A percentile compares a stretch with the other conserved stretches of the same genome.
Conservation (phyloP, 2,329 filamentous ascomycete species). For the Xylaria sp. region DNA sequence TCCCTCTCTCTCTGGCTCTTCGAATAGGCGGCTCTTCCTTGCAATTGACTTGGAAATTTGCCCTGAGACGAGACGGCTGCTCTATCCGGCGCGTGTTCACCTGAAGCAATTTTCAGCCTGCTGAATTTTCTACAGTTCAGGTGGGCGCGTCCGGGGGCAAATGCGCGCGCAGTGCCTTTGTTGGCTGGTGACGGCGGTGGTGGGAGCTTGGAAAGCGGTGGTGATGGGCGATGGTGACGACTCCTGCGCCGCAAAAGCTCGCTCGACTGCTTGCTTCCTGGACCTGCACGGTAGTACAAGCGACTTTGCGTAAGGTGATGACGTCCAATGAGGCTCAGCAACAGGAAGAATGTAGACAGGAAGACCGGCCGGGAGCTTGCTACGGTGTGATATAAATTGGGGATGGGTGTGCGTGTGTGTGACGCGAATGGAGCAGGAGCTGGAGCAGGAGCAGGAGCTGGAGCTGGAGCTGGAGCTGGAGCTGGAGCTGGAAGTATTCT, state of each 20-base stretch:
- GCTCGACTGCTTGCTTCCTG: constrained; percentile 19
- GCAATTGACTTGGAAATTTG: constrained; percentile 16
- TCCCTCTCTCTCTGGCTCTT: neutral
- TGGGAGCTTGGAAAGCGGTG: constrained; percentile 19
- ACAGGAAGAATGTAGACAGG: constrained; percentile 1
- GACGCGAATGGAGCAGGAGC: neutral
- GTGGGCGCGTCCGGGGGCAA: constrained; percentile 14
- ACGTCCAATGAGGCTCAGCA: constrained; percentile 30
- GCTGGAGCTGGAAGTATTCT: constrained; percentile 1
- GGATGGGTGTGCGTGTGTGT: neutral
- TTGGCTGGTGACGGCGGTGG: constrained; percentile 6
- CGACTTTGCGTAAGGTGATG: constrained; percentile 21
- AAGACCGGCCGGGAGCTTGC: constrained; percentile 17
- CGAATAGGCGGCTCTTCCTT: constrained; percentile 2
- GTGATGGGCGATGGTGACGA: constrained; percentile 23
- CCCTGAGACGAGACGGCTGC: constrained; percentile 7
- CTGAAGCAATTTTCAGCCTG: constrained; percentile 5
- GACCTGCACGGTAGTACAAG: constrained; percentile 21
- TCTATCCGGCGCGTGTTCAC: constrained; percentile 7
- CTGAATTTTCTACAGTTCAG: constrained; percentile 5
- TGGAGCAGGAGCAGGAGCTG: too few species aligned
- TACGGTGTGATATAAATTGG: constrained; percentile 18
- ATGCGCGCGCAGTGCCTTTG: constrained; percentile 6
- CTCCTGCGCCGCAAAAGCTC: constrained; percentile 7
- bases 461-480: too few species aligned